Percentiles rank a stretch among this genome's conserved stretches.
phyloP scores from a whole-genome alignment of 2,329 filamentous ascomycete species.

The Stromatinia cepivora region DNA sequence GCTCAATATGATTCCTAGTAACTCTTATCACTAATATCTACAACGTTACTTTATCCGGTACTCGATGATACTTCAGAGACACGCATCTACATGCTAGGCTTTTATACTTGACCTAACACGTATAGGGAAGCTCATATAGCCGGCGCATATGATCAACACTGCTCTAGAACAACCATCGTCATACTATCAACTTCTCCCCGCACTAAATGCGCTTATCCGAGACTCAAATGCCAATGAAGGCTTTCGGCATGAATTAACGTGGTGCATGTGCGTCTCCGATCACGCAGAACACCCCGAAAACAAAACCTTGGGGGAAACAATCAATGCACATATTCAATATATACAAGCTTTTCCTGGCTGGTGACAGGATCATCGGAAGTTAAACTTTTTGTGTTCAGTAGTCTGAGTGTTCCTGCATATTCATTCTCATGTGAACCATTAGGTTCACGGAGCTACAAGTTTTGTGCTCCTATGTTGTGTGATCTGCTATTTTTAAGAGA shows the following conservation, averaged over 20 bases:
- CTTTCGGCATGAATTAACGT: conserved; percentile 3
- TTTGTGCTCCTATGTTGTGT: not conserved
- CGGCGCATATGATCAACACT: conserved; percentile 23
- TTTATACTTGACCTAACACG: conserved; percentile 15
- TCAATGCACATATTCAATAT: conserved; percentile 21
- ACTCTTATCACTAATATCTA: conserved; percentile 16
- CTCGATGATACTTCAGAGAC: not conserved
- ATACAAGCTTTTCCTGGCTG: conserved; percentile 6
- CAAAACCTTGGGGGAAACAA: not conserved
- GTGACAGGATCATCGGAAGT: conserved; percentile 24
- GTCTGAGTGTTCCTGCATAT: conserved; percentile 21
- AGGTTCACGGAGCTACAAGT: not conserved
- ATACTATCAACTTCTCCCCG: conserved; percentile 12
- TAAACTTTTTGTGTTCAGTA: conserved; percentile 1
- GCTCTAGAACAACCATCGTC: conserved; percentile 17
- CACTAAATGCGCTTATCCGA: conserved; percentile 14
- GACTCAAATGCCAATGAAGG: conserved; percentile 16
- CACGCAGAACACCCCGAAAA: conserved; percentile 12
- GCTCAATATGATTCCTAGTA: not conserved
- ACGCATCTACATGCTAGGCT: conserved; percentile 16
- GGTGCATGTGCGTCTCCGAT: conserved; percentile 13
- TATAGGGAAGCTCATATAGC: conserved; percentile 21
- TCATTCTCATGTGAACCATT: conserved; percentile 20
- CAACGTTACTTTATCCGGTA: conserved; percentile 13
- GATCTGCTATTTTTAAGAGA: conserved; percentile 7